A percentile compares a stretch with the other conserved stretches of the same genome.
phyloP scores from a whole-genome alignment of 2,329 filamentous ascomycete species.

The Aspergillus pseudonomiae region DNA sequence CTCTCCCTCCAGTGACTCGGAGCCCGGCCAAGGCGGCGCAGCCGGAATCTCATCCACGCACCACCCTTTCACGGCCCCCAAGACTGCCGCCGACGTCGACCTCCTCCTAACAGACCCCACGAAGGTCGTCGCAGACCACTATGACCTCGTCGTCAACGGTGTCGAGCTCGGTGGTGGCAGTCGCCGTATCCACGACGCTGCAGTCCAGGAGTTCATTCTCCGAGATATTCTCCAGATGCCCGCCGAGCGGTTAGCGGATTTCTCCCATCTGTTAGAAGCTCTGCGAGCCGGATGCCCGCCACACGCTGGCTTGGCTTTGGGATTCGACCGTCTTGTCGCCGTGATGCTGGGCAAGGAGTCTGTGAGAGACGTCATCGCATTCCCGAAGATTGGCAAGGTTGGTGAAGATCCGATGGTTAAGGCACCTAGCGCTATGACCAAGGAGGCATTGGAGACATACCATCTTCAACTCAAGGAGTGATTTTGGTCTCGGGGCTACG shows the following conservation, averaged over 20 bases:
- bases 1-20: slow-evolving; percentile 66
- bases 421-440: slow-evolving; percentile 70
- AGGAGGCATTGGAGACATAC: slow-evolving; percentile 63
- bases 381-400: slow-evolving; percentile 90
- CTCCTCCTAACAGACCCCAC: slow-evolving; percentile 73
- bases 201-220: slow-evolving; percentile 83
- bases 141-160: slow-evolving; percentile 94
- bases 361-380: slow-evolving; percentile 92
- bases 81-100: slow-evolving; percentile 71
- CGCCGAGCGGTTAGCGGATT: slow-evolving; percentile 72
- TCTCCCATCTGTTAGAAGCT: slow-evolving; percentile 81
- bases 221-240: slow-evolving; percentile 80
- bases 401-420: slow-evolving; percentile 83
- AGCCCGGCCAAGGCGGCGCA: slow-evolving; percentile 78
- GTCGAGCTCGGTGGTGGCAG: slow-evolving; percentile 93
- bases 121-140: slow-evolving; percentile 78
- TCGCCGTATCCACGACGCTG: slow-evolving; percentile 83
- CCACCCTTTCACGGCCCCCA: slow-evolving; percentile 92
- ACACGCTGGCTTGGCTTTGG: slow-evolving; percentile 89
- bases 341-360: slow-evolving; percentile 75
- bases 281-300: slow-evolving; percentile 86
- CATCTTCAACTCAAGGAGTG: slow-evolving; percentile 51
- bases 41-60: slow-evolving; percentile 86
- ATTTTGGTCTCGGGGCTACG: not conserved
- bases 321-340: slow-evolving; percentile 84